Evolutionary conservation across 345 rosid species (phyloP).

Genomic region (Orychophragmus violaceus): DNA sequence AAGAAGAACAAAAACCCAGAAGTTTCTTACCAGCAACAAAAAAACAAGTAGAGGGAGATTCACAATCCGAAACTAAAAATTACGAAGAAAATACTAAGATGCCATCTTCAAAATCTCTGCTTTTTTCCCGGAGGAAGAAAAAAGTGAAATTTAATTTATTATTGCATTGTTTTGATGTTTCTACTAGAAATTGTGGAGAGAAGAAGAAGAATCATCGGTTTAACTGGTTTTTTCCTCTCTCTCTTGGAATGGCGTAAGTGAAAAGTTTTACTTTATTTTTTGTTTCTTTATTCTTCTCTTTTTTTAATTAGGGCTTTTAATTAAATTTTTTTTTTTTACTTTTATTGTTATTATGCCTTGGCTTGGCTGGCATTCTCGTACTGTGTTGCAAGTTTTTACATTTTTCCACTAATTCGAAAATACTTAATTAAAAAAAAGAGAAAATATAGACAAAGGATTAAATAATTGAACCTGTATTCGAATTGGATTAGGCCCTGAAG

Average conservation of each 20-base stretch:
- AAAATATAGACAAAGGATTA: neutral
- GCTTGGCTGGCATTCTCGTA: constrained; percentile 29
- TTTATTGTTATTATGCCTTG: neutral
- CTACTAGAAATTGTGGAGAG: constrained; percentile 21
- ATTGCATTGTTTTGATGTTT: constrained; percentile 12
- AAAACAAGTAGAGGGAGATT: neutral
- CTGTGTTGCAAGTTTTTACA: constrained; percentile 8
- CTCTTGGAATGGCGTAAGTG: constrained; percentile 27
- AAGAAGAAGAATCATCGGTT: constrained; percentile 15
- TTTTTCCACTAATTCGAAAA: neutral
- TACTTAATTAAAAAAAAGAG: neutral
- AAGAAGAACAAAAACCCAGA: constrained; percentile 12
- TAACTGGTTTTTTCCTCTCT: constrained; percentile 16
- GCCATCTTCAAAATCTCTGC: constrained; percentile 15
- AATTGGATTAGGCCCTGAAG: constrained; percentile 24
- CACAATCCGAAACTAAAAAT: neutral
- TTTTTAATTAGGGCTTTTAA: neutral
- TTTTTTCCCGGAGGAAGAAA: neutral
- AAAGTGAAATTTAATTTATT: neutral
- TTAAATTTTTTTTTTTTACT: neutral
- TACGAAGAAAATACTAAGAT: constrained; percentile 26
- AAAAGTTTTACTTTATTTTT: constrained; percentile 20
- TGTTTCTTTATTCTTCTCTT: neutral
- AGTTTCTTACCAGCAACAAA: constrained; percentile 21
- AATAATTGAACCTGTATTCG: neutral